These are phyloP conservation scores for Pseudogymnoascus sp. DNA, from an alignment of 2,329 filamentous ascomycete species.

Conservation along the genomic window DNA sequence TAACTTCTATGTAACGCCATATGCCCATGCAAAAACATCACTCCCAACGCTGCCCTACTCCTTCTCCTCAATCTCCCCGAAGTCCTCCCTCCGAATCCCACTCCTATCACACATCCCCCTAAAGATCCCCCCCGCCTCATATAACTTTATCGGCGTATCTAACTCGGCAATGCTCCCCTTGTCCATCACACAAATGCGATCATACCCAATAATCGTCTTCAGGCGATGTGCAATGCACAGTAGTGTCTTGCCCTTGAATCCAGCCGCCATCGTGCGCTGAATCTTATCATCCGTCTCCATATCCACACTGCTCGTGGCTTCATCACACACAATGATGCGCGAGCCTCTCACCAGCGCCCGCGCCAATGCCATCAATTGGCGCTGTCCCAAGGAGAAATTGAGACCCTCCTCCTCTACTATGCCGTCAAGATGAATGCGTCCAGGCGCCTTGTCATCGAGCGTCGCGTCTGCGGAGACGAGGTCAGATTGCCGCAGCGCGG, in stretches of 20 bases:
- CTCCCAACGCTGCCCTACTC: background rate
- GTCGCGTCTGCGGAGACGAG: slow-evolving; percentile 46
- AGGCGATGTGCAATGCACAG: slow-evolving; percentile 89
- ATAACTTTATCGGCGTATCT: slow-evolving; percentile 66
- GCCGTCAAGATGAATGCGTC: slow-evolving; percentile 72
- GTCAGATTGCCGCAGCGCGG: slow-evolving; percentile 66
- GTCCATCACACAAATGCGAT: slow-evolving; percentile 96
- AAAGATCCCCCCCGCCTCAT: slow-evolving; percentile 70
- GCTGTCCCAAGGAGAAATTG: slow-evolving; percentile 91
- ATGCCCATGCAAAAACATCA: background rate
- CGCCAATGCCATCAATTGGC: slow-evolving; percentile 90
- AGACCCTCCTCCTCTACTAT: slow-evolving; percentile 87
- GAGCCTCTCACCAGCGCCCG: slow-evolving; percentile 79
- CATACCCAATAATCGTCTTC: slow-evolving; percentile 87
- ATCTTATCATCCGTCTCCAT: slow-evolving; percentile 97
- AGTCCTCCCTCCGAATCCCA: slow-evolving; percentile 33
- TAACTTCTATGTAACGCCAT: background rate
- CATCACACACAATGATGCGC: slow-evolving; percentile 93
- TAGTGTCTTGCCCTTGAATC: slow-evolving; percentile 78
- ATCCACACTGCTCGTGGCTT: slow-evolving; percentile 87
- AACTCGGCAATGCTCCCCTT: slow-evolving; percentile 79
- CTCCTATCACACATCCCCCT: slow-evolving; percentile 57
- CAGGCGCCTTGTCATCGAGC: slow-evolving; percentile 30
- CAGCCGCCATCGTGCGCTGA: slow-evolving; percentile 75
- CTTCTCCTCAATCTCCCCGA: slow-evolving; percentile 11